Base-by-base conservation (phyloP, 306 rosid genomes). In the Inga leiocalycina region DNA sequence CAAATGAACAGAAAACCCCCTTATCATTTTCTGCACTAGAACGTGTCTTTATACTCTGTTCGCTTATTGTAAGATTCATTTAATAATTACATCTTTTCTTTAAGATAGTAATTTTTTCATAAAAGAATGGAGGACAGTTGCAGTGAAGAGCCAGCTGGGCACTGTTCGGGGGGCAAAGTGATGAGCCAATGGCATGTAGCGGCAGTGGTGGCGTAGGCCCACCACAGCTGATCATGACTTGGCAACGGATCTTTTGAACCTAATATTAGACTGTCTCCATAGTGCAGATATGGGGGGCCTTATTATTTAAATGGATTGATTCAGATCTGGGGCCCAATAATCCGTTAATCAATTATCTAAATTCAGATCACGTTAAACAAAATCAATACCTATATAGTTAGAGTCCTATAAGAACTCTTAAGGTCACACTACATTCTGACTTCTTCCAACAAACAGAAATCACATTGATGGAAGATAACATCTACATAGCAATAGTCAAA, bases 191-290 rank as follows among this genome's bases (percentile, higher is more conserved):
- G 52, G 74, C 37, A 51, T 61, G 8, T 15, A 24, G 61, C 39
- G 34, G 16, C 80, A 62, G 84, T 79, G 78, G 19, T 78, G 46
- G 44, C 32, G 22, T 61, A 13, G 81, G 86, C 77, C 87, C 87
- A 84, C 85, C 71, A 22, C 11, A n/a, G 12, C 39, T 27, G 59
- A 65, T 67, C 62, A 16, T 76, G 43, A 51, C 44, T 44, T 73
- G 43, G 15, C 27, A 78, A 78, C 82, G 84, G 83, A 69, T 87
- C 86, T 84, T 62, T 65, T 44, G 1, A 30, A n/a, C 65, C 45
- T 11, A 49, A 8, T 69, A n/a, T 6, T 80, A 20, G 43, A 37
- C 57, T 44, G 64, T 41, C 15, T 70, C 82, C 74, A 79, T 79
- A 35, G 45, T 71, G 80, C 43, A 15, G 75, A 83, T 77, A 76